Evolutionary conservation across 139 green algal genomes (phyloP).

Genomic region (Micromonas commoda): DNA sequence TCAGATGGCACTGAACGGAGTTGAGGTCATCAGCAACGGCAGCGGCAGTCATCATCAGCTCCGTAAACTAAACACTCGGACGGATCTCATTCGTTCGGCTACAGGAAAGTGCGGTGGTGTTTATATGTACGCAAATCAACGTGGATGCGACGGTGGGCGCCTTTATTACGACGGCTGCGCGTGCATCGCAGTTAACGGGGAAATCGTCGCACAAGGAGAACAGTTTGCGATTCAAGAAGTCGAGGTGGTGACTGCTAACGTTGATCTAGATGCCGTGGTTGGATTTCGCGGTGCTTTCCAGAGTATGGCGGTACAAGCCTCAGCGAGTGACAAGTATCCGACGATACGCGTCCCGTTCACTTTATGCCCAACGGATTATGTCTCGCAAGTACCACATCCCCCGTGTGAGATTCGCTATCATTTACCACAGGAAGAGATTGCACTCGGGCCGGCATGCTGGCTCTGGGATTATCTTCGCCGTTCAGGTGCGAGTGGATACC

Average conservation of each 20-base stretch:
- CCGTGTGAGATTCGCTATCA: conserved; percentile 37
- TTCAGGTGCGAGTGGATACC: conserved; percentile 73
- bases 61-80: conserved; percentile 71
- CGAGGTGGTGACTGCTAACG: conserved; percentile 74
- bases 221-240: conserved; percentile 72
- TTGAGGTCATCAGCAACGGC: conserved; percentile 93
- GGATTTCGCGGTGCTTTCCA: conserved; percentile 48
- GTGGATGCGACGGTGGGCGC: conserved; percentile 87
- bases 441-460: conserved; percentile 86
- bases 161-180: conserved; percentile 80
- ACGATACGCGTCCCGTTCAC: neutral
- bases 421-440: conserved; percentile 85
- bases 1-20: conserved; percentile 46
- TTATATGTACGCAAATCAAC: conserved; percentile 97
- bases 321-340: neutral
- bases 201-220: conserved; percentile 74
- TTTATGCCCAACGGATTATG: neutral
- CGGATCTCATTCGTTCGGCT: conserved; percentile 77
- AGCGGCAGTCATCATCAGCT: conserved; percentile 79
- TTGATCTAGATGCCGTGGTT: conserved; percentile 88
- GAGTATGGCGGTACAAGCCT: neutral
- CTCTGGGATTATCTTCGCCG: conserved; percentile 95
- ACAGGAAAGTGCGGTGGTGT: conserved; percentile 85
- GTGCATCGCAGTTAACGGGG: conserved; percentile 80
- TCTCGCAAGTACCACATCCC: neutral